phyloP scores from a whole-genome alignment of 345 rosid genomes.

The Eucalyptus erythrocorys region DNA sequence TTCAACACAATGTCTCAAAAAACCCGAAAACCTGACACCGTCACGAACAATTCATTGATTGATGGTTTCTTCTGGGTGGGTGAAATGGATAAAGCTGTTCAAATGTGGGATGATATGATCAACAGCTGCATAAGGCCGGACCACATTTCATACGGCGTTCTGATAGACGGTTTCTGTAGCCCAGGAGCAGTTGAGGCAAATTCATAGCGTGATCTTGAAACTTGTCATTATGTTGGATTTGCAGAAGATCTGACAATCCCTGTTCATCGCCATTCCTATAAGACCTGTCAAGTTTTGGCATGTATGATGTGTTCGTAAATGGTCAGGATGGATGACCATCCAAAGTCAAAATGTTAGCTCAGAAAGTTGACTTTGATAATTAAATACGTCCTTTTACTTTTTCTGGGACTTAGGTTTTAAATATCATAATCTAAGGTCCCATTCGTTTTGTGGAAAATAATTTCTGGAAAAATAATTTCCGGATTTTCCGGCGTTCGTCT shows the following conservation, averaged over 20 bases:
- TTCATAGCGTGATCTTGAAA: neutral
- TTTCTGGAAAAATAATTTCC: no score
- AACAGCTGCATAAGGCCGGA: constrained; percentile 31
- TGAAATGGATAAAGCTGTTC: constrained; percentile 44
- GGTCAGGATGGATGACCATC: neutral
- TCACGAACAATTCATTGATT: constrained; percentile 53
- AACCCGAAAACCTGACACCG: constrained; percentile 54
- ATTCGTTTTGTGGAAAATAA: no score
- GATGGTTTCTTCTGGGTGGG: constrained; percentile 65
- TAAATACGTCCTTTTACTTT: no score
- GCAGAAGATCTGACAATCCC: neutral
- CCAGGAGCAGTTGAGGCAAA: constrained; percentile 13
- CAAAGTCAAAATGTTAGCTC: neutral
- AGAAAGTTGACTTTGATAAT: no score
- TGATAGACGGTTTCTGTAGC: constrained; percentile 54
- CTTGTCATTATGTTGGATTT: neutral
- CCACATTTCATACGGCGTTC: constrained; percentile 48
- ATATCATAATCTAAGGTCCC: no score
- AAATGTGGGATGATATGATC: constrained; percentile 52
- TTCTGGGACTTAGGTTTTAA: no score
- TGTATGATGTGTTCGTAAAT: neutral
- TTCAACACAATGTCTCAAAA: constrained; percentile 41
- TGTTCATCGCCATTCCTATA: neutral
- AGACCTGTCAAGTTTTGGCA: neutral
- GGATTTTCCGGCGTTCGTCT: no score